Evolutionary conservation across 2,329 filamentous ascomycete species (phyloP), one percentile per base, ranked within the genome.

Genomic region (Alternaria brassicae): DNA sequence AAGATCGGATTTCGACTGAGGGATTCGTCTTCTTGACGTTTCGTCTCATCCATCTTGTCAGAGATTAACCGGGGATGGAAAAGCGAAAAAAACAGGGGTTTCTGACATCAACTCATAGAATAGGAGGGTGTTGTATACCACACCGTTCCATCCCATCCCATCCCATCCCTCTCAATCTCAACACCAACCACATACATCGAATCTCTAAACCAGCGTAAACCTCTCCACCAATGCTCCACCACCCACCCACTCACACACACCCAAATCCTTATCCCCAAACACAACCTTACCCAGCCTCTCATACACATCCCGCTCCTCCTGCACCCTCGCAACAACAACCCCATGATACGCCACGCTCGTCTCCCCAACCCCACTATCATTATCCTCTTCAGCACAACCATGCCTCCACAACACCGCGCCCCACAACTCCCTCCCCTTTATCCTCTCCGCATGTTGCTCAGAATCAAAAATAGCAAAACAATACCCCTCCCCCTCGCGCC

Each of bases 171-270:
- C n/a, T n/a, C n/a, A n/a, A n/a, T n/a, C n/a, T n/a, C n/a, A n/a
- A n/a, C n/a, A n/a, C n/a, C n/a, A n/a, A n/a, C n/a, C n/a, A n/a
- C n/a, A n/a, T n/a, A n/a, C n/a, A n/a, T n/a, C n/a, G n/a, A n/a
- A n/a, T n/a, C 47, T 50, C 36, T 30, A 50, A 15, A 50, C 47
- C 6, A 49, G 6, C 32, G 32, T 50, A 34, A 50, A 50, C 15
- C 32, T 37, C 15, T 28, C 36, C 47, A 37, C 36, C 21, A 25
- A 25, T 13, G 8, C 32, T 32, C 12, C 36, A 27, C 34, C 32
- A 37, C 3, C 15, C 47, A 50, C 39, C 47, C 47, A 50, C 13
- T 13, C 47, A 50, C 47, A 37, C 19, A 13, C 25, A 12, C 47
- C 47, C 34, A 50, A 37, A 4, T 34, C 34, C 17, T 10, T 32